These are phyloP conservation scores for Sporobolomyces roseus DNA, from an alignment of 768 basidiomycete genomes.

Conservation along the genomic window DNA sequence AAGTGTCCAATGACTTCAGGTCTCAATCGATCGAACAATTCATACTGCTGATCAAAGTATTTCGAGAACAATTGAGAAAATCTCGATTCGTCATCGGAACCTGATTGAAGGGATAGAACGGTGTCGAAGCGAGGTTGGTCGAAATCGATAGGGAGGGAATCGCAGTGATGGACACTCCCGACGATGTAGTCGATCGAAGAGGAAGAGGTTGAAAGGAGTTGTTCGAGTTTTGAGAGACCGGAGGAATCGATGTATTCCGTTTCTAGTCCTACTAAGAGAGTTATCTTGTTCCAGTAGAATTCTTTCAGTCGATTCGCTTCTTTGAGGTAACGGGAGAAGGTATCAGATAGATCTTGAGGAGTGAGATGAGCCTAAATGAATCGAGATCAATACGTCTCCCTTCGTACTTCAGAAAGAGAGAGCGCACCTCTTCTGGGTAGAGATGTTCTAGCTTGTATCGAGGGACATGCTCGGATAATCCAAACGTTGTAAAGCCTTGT, in stretches of 20 bases:
- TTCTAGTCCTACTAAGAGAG: slow-evolving; percentile 81
- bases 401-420: no score
- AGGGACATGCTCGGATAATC: slow-evolving; percentile 88
- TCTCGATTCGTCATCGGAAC: slow-evolving; percentile 24
- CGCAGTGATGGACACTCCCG: slow-evolving; percentile 89
- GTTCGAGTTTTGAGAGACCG: slow-evolving; percentile 62
- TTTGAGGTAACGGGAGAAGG: slow-evolving; percentile 68
- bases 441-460: slow-evolving; percentile 75
- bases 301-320: slow-evolving; percentile 75
- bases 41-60: slow-evolving; percentile 84
- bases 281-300: slow-evolving; percentile 62
- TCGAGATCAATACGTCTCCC: no score
- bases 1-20: slow-evolving; percentile 92
- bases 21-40: slow-evolving; percentile 63
- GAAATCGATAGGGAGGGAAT: slow-evolving; percentile 85
- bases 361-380: slow-evolving; percentile 59
- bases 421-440: slow-evolving; percentile 88
- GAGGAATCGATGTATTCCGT: slow-evolving; percentile 75
- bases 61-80: slow-evolving; percentile 48
- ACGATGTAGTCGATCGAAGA: slow-evolving; percentile 77
- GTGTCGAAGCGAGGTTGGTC: slow-evolving; percentile 66
- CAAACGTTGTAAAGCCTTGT: slow-evolving; percentile 74
- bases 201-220: slow-evolving; percentile 55
- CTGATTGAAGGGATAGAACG: slow-evolving; percentile 55
- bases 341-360: slow-evolving; percentile 56